These are phyloP conservation scores for Filosporella fistucella DNA, from an alignment of 495 filamentous ascomycete genomes.

Conservation along the genomic window DNA sequence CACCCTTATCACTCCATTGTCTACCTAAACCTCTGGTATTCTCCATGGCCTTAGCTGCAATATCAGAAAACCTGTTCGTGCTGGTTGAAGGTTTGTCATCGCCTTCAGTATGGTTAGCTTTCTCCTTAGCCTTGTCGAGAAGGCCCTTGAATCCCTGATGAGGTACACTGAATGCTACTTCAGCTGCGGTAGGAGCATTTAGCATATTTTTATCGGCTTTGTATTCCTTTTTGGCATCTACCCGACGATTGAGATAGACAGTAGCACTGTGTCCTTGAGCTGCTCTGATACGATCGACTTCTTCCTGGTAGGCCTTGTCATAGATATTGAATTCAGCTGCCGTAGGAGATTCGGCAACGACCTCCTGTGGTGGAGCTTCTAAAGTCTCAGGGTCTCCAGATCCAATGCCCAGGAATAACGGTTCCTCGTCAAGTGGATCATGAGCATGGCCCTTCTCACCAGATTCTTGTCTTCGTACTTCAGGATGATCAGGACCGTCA, in stretches of 20 bases:
- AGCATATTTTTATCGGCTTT: conserved; percentile 20
- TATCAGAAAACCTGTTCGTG: conserved; percentile 6
- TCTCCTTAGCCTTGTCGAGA: conserved; percentile 19
- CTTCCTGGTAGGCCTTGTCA: conserved; percentile 76
- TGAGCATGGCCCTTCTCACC: conserved; percentile 59
- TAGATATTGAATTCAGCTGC: conserved; percentile 82
- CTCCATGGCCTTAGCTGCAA: conserved; percentile 17
- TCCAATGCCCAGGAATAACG: conserved; percentile 69
- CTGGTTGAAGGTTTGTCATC: not conserved
- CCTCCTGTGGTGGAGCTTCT: conserved; percentile 27
- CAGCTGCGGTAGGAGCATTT: not conserved
- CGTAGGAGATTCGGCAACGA: conserved; percentile 78
- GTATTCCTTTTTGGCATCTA: conserved; percentile 21
- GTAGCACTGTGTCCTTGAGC: conserved; percentile 21
- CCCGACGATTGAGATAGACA: conserved; percentile 23
- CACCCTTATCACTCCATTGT: conserved; percentile 9
- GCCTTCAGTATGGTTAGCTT: conserved; percentile 1
- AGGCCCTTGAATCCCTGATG: conserved; percentile 19
- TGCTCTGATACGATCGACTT: conserved; percentile 65
- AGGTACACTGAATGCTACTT: conserved; percentile 3
- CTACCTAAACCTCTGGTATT: conserved; percentile 14
- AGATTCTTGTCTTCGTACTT: conserved; percentile 7
- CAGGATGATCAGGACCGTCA: conserved; percentile 28
- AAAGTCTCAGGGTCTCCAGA: conserved; percentile 43
- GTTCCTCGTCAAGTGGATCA: conserved; percentile 53